A percentile compares a stretch with the other conserved stretches of the same genome.
phyloP scores from a whole-genome alignment of 2,329 filamentous ascomycete species.

The Penicillium sp. region DNA sequence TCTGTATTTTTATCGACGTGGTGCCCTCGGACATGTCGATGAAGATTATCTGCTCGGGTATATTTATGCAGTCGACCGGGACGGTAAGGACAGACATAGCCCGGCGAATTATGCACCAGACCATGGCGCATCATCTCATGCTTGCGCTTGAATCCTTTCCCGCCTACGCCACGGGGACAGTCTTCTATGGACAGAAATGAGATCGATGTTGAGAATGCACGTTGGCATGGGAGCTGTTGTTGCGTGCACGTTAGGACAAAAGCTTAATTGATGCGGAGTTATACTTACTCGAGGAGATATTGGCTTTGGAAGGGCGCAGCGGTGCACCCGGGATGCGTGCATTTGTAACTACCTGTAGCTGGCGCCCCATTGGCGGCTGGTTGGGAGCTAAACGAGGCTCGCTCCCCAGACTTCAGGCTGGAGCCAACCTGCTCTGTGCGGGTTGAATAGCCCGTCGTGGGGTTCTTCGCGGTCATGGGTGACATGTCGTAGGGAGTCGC shows the following conservation, averaged over 20 bases:
- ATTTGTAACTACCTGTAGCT: slow-evolving; percentile 47
- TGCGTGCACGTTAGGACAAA: slow-evolving; percentile 4
- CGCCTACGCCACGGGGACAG: slow-evolving; percentile 60
- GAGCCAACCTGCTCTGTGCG: slow-evolving; percentile 36
- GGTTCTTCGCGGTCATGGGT: slow-evolving; percentile 34
- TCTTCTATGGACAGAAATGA: slow-evolving; percentile 61
- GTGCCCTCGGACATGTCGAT: slow-evolving; percentile 90
- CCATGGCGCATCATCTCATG: slow-evolving; percentile 75
- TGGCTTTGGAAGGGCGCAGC: slow-evolving; percentile 63
- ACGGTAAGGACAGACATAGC: slow-evolving; percentile 95
- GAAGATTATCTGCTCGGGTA: slow-evolving; percentile 90
- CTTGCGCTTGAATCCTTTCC: slow-evolving; percentile 66
- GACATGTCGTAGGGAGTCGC: slow-evolving; percentile 30
- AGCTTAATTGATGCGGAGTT: neutral
- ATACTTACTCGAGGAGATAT: slow-evolving; percentile 61
- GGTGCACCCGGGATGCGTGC: slow-evolving; percentile 56
- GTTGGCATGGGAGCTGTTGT: slow-evolving; percentile 51
- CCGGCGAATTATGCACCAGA: slow-evolving; percentile 88
- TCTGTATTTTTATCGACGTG: slow-evolving; percentile 88
- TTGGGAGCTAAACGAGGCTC: slow-evolving; percentile 20
- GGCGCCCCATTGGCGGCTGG: slow-evolving; percentile 26
- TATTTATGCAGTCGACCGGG: slow-evolving; percentile 92
- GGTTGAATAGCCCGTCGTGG: slow-evolving; percentile 40
- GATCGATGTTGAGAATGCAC: slow-evolving; percentile 63
- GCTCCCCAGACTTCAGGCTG: slow-evolving; percentile 21